Evolutionary conservation across 2,329 filamentous ascomycete genomes (phyloP), one percentile per base, ranked within the genome.

Genomic region (Microsporum canis): DNA sequence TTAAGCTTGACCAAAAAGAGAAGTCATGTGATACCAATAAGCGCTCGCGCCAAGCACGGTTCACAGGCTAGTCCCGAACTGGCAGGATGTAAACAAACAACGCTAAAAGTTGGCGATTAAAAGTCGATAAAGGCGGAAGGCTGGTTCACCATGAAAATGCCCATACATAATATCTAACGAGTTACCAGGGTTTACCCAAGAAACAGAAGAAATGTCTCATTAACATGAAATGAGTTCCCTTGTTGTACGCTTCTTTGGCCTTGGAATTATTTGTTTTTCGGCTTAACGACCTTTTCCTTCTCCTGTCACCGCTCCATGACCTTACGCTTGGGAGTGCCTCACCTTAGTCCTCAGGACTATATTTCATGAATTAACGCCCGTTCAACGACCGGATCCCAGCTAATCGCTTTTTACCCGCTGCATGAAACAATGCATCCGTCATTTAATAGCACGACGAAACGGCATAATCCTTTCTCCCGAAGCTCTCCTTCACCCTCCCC

Each of bases 401-500:
- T 33, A 51, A 31, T 31, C 8, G 8, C 43, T 5, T 17, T 31
- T 55, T 3, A 17, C 5, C n/a, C 3, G 36, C 31, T 31, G 12
- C 6, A 5, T 41, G 23, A 31, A 65, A 65, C 58, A 65, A 84
- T 83, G 80, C 78, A 79, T 70, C 78, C 76, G 60, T 80, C 81
- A 72, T 78, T 80, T 68, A 83, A 80, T 73, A 82, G 83, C 73
- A 83, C 86, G 67, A 83, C 87, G 72, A 88, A 86, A 78, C 86
- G 90, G 69, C 88, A 85, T 71, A 92, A 89, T 76, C 88, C 89
- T 14, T 95, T 96, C 72, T 80, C 82, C 63, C 83, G 89, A 70
- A 84, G 75, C 66, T 78, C 84, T 59, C 77, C 80, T 51, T 87
- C 88, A 14, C 81, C 86, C 27, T 88, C 88, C 36, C 82, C 87